A percentile compares a stretch with the other conserved stretches of the same genome.
phyloP scores from a whole-genome alignment of 139 green algal genomes.

The Protoeuglena noctilucae region DNA sequence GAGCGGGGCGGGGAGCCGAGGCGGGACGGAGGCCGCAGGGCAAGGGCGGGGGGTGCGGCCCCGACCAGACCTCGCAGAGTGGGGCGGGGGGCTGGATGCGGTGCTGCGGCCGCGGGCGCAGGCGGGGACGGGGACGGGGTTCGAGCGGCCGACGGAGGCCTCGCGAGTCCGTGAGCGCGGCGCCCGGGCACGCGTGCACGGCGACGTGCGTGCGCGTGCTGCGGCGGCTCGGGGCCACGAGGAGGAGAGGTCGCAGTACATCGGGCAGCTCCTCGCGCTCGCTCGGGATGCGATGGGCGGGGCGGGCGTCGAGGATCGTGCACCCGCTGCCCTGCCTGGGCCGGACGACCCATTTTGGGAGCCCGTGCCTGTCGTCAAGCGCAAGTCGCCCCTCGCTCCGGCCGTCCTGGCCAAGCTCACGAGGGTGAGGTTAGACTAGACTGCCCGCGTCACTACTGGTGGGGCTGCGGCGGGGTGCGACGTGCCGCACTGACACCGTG shows the following conservation, averaged over 20 bases:
- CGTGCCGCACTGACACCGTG: too few species aligned
- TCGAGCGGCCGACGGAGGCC: background rate
- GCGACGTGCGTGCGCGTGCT: background rate
- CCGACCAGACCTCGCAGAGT: background rate
- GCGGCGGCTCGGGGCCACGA: too few species aligned
- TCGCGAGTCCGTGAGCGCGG: background rate
- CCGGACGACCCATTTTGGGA: background rate
- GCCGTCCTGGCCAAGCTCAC: background rate
- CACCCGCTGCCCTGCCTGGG: background rate
- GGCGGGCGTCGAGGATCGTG: background rate
- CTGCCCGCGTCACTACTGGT: too few species aligned
- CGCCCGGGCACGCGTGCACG: background rate
- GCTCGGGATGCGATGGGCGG: background rate
- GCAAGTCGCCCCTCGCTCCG: background rate
- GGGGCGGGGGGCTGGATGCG: background rate
- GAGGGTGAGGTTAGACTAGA: too few species aligned
- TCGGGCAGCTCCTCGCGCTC: background rate
- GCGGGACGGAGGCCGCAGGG: too few species aligned
- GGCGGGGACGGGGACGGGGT: too few species aligned
- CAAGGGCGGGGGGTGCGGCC: too few species aligned
- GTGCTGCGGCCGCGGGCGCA: background rate
- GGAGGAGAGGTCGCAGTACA: background rate
- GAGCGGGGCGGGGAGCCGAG: too few species aligned
- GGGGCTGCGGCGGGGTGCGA: too few species aligned
- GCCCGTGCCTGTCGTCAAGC: background rate